Evolutionary conservation across 345 rosid genomes (phyloP).

Genomic region (Eucalyptus paniculata): DNA sequence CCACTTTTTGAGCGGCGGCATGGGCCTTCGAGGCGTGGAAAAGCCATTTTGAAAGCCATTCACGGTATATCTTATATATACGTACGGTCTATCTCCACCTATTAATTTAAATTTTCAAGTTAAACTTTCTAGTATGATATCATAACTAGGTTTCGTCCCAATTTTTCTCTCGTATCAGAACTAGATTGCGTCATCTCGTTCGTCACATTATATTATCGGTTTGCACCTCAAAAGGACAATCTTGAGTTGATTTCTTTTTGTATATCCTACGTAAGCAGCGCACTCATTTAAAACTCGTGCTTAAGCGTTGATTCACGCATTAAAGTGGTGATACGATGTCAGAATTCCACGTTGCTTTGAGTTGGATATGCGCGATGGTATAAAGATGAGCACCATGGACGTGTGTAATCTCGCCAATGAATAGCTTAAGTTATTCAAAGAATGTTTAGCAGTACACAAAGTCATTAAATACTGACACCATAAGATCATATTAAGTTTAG

Average conservation of each 20-base stretch:
- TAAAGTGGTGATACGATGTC: neutral
- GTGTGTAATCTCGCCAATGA: neutral
- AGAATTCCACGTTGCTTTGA: neutral
- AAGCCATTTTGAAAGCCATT: neutral
- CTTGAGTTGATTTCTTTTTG: neutral
- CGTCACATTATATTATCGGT: neutral
- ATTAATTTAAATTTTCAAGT: neutral
- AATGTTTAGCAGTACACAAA: neutral
- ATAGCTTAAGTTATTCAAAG: neutral
- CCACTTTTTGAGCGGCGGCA: neutral
- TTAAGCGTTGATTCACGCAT: neutral
- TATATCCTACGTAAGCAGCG: neutral
- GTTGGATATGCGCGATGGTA: neutral
- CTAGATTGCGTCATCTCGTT: neutral
- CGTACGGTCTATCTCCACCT: rapidly evolving
- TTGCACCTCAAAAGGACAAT: neutral
- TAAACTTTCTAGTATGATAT: rapidly evolving
- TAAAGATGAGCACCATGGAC: neutral
- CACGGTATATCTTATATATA: rapidly evolving
- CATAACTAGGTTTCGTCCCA: rapidly evolving
- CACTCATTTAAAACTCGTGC: neutral
- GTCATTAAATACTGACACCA: neutral
- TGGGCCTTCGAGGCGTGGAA: neutral
- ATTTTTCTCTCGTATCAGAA: too few species aligned
- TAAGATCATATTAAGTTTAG: neutral